Base-by-base conservation (phyloP, 768 basidiomycete genomes). In the Mycena filopes region DNA sequence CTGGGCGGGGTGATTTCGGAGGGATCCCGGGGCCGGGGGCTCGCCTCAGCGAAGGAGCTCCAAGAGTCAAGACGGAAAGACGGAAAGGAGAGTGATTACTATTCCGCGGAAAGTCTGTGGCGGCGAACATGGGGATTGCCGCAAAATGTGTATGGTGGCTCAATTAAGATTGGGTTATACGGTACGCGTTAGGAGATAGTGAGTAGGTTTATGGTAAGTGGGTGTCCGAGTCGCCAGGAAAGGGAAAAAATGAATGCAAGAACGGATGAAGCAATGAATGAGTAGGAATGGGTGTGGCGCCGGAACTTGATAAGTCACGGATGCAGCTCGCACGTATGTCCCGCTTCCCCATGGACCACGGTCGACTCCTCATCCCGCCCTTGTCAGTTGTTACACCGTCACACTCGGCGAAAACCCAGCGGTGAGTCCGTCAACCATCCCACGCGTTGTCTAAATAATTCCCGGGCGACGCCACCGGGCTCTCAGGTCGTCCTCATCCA, bases 361-460 rank as follows among this genome's bases (percentile, higher is more conserved):
- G 36, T 36, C 10, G n/a, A n/a, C n/a, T n/a, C 36, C 15, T 11
- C 11, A 2, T 36, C 36, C 36, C 36, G 36, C 36, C 36, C 36
- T 36, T 36, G 36, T 36, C n/a, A n/a, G n/a, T n/a, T n/a, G n/a
- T n/a, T n/a, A n/a, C n/a, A n/a, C n/a, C n/a, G n/a, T n/a, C 36
- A 36, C 36, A 36, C 36, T 36, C 36, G 36, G 36, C 36, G 36
- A 36, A 10, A 36, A 36, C 11, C 10, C 2, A 36, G 15, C 36
- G n/a, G 36, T 36, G 36, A 36, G 36, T 36, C 36, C 36, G 36
- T 5, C 10, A 9, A 23, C 15, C 36, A 36, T 36, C 13, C 55
- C 55, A 57, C 55, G 55, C n/a, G 21, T 57, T 57, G 55, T 57
- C 45, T 57, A 57, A 57, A 36, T 57, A 36, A 41, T 41, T 20